A percentile compares a stretch with the other conserved stretches of the same genome.
phyloP scores from a whole-genome alignment of 257 asterid genomes.

The Nicotiana benthamiana region DNA sequence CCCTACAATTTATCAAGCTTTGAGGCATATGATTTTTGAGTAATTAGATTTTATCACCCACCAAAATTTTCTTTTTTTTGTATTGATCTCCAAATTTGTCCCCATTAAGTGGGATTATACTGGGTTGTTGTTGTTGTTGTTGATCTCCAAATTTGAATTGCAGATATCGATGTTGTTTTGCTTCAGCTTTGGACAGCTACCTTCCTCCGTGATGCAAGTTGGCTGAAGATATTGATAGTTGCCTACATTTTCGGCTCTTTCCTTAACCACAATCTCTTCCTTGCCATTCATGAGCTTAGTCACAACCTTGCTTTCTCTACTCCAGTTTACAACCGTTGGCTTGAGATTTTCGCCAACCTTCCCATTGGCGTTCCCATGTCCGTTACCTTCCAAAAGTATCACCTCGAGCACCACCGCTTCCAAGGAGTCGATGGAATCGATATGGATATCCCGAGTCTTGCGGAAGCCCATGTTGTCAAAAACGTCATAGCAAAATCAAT shows the following conservation, averaged over 20 bases:
- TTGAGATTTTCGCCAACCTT: conserved; percentile 84
- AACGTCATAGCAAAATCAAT: conserved; percentile 48
- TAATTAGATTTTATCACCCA: background rate
- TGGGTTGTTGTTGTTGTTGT: too few species aligned
- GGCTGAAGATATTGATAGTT: conserved; percentile 55
- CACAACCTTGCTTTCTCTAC: conserved; percentile 92
- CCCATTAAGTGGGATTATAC: too few species aligned
- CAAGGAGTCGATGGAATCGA: conserved; percentile 94
- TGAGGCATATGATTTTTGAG: background rate
- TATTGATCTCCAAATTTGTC: background rate
- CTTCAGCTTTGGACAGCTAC: conserved; percentile 89
- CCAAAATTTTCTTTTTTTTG: background rate
- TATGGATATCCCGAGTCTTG: conserved; percentile 71
- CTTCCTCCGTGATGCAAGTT: conserved; percentile 42
- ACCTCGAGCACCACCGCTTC: conserved; percentile 88
- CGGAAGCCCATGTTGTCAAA: conserved; percentile 52
- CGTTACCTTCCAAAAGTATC: conserved; percentile 87
- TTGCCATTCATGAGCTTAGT: conserved; percentile 84
- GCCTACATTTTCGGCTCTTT: conserved; percentile 84
- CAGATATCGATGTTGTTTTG: conserved; percentile 61
- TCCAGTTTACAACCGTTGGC: conserved; percentile 75
- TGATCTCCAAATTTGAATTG: too few species aligned
- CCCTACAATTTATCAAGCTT: background rate
- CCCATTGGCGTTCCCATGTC: conserved; percentile 96
- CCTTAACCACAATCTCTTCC: conserved; percentile 88